These are phyloP conservation scores for Cicer yamashitae DNA, from an alignment of 306 rosid species.

Conservation along the genomic window DNA sequence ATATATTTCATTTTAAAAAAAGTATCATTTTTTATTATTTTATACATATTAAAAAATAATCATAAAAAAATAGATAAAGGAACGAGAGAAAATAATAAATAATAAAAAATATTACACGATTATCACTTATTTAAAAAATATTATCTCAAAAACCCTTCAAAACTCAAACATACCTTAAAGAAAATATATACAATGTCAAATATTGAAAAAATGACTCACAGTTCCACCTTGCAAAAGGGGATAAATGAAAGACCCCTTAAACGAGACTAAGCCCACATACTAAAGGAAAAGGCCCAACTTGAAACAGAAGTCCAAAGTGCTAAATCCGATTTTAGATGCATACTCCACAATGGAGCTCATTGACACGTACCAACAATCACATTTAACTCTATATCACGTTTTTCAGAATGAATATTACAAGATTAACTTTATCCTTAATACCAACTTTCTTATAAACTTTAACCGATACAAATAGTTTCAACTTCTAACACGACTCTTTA, in stretches of 20 bases:
- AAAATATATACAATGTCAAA: too few species aligned
- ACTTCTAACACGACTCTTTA: not conserved
- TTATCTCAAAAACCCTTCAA: too few species aligned
- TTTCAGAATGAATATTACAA: not conserved
- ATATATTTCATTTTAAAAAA: too few species aligned
- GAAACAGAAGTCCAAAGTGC: not conserved
- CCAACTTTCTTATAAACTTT: not conserved
- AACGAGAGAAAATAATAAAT: too few species aligned
- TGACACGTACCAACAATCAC: not conserved
- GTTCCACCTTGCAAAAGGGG: not conserved
- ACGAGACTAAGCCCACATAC: not conserved
- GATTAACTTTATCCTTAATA: not conserved
- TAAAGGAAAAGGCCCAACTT: not conserved
- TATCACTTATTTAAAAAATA: too few species aligned
- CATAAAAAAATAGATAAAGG: too few species aligned
- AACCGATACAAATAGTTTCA: not conserved
- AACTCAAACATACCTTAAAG: too few species aligned
- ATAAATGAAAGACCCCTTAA: not conserved
- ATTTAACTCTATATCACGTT: conserved; percentile 20
- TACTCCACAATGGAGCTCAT: not conserved
- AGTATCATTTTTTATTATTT: too few species aligned
- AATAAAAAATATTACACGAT: too few species aligned
- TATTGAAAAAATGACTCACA: too few species aligned
- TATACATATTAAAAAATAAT: too few species aligned
- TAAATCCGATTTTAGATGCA: not conserved